These are phyloP conservation scores for Trichoderma sp. DNA, from an alignment of 2,329 filamentous ascomycete genomes.

Conservation along the genomic window DNA sequence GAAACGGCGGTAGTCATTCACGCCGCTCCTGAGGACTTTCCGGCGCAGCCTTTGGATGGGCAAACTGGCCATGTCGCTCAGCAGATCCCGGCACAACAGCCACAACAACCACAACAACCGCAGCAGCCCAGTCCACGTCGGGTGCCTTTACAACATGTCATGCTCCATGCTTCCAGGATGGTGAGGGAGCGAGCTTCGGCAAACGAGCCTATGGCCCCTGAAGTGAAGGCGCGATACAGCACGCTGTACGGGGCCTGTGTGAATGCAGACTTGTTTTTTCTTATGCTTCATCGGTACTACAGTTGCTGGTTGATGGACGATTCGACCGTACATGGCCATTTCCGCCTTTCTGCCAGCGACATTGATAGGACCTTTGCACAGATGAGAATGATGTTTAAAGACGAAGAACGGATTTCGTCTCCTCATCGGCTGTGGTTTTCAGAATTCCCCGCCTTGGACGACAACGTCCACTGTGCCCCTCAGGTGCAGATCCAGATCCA, in stretches of 20 bases:
- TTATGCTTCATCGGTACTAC: constrained; percentile 66
- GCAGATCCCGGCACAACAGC: background rate
- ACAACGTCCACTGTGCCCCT: background rate
- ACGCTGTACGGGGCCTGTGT: constrained; percentile 60
- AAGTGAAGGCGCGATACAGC: constrained; percentile 51
- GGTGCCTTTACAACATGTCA: background rate
- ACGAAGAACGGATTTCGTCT: constrained; percentile 30
- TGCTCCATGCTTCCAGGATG: background rate
- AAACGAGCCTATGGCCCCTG: background rate
- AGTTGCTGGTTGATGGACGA: constrained; percentile 54
- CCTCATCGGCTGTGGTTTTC: constrained; percentile 36
- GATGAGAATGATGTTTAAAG: constrained; percentile 30
- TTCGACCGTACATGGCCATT: constrained; percentile 38
- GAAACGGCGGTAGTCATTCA: background rate
- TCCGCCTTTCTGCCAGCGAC: constrained; percentile 23
- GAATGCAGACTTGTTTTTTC: constrained; percentile 61
- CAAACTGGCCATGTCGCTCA: background rate
- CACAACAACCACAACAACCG: background rate
- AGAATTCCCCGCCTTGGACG: constrained; percentile 30
- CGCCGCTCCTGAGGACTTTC: background rate
- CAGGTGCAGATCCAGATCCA: constrained; percentile 23
- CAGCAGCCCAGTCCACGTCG: background rate
- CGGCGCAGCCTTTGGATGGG: background rate
- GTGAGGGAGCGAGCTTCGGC: constrained; percentile 7
- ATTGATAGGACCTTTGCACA: constrained; percentile 32